Evolutionary conservation across 257 asterid genomes (phyloP).

Genomic region (Catharanthus roseus): DNA sequence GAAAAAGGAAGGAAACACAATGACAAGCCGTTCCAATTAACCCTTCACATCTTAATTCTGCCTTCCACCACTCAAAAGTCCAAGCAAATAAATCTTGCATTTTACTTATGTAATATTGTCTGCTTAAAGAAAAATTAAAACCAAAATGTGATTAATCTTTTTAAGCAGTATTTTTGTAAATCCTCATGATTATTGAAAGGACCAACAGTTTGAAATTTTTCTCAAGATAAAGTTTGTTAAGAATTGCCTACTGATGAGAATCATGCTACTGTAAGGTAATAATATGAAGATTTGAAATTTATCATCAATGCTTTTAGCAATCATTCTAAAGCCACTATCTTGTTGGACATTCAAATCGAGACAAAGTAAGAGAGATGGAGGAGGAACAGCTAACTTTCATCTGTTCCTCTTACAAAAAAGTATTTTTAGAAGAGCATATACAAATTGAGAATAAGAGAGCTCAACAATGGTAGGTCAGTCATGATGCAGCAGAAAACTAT

Average conservation of each 20-base stretch:
- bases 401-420: not conserved
- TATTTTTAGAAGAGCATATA: not conserved
- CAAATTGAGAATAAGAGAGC: not conserved
- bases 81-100: no score
- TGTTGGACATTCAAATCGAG: not conserved
- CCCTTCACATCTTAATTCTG: no score
- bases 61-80: not conserved
- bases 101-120: no score
- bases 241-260: not conserved
- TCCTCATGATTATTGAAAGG: not conserved
- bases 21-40: no score
- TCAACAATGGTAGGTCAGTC: not conserved
- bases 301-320: not conserved
- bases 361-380: not conserved
- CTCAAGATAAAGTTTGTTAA: not conserved
- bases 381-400: not conserved
- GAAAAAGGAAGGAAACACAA: not conserved
- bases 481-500: not conserved
- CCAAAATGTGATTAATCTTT: not conserved
- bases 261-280: not conserved
- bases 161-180: not conserved
- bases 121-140: not conserved
- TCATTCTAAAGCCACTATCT: not conserved
- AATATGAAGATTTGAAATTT: constrained; percentile 2
- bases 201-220: not conserved